phyloP scores from a whole-genome alignment of 225 moss, liverwort and hornwort genomes.

The Anthoceros angustus region DNA sequence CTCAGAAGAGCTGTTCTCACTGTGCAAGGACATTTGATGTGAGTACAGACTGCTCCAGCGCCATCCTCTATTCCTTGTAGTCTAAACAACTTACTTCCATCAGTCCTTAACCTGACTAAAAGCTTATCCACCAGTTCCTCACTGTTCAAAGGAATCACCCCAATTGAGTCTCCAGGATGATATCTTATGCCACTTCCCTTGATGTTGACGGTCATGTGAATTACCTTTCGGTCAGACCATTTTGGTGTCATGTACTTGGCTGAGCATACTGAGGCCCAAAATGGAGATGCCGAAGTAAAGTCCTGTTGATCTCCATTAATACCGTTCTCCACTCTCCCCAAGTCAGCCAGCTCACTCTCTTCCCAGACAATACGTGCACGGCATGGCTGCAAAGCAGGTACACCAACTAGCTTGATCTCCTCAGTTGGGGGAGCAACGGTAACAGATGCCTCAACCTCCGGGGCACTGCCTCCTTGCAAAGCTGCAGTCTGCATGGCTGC shows the following conservation, averaged over 20 bases:
- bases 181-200: not conserved
- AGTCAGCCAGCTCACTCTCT: not conserved
- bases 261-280: not conserved
- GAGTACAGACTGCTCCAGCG: not conserved
- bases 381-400: not conserved
- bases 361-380: not conserved
- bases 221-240: slow-evolving; percentile 1
- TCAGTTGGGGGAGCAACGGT: not conserved
- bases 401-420: not conserved
- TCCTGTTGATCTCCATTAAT: not conserved
- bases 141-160: not conserved
- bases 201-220: not conserved
- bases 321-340: not conserved
- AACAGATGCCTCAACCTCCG: not conserved
- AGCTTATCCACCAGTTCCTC: not conserved
- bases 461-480: not conserved
- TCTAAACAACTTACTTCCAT: not conserved
- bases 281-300: not conserved
- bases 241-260: not conserved
- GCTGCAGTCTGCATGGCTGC: not conserved
- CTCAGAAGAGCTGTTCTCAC: not conserved
- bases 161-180: not conserved
- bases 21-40: not conserved
- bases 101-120: not conserved
- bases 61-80: not conserved